Evolutionary conservation across 345 rosid species (phyloP), one percentile per base, ranked within the genome.

Genomic region (Acer negundo): DNA sequence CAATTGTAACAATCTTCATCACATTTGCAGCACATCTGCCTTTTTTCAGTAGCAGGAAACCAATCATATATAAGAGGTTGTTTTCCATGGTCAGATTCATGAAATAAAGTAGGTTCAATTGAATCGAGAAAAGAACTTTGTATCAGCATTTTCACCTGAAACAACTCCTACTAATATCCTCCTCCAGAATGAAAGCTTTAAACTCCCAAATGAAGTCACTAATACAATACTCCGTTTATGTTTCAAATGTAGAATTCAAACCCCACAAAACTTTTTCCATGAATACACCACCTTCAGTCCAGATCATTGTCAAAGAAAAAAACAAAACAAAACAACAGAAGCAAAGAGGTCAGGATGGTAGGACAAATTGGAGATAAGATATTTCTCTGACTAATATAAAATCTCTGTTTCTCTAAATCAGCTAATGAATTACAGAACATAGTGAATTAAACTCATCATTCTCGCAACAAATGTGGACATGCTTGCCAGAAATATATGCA

Each of bases 1-100:
- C 85, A 80, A 80, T 71, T 70, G 26, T 62, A 75, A 75, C 82
- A 83, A 68, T 77, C 82, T 66, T 82, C 82, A 67, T 78, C 73
- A 79, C 78, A 81, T 85, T 84, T 85, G 53, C 80, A 81, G 84
- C 82, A 87, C 92, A 91, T 90, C 86, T 89, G 85, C 81, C 70
- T 82, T 73, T 81, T 81, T 78, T 77, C 86, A 81, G 78, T 46
- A 72, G 68, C 80, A 44, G 77, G 73, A 67, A 65, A 74, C 88
- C 82, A 86, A 75, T 84, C 80, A 75, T 78, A 80, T 53, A 81
- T 38, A 82, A 74, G 56, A 79, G 66, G 82, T 59, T 72, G 81
- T 77, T 77, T 82, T 79, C 85, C 75, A 71, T 71, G 78, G 77
- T 81, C 85, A 24, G 85, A 78, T 56, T 76, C 81, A 76, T 81